Conservation (phyloP, 2,329 filamentous ascomycete genomes). For the Alternaria infectoria region DNA sequence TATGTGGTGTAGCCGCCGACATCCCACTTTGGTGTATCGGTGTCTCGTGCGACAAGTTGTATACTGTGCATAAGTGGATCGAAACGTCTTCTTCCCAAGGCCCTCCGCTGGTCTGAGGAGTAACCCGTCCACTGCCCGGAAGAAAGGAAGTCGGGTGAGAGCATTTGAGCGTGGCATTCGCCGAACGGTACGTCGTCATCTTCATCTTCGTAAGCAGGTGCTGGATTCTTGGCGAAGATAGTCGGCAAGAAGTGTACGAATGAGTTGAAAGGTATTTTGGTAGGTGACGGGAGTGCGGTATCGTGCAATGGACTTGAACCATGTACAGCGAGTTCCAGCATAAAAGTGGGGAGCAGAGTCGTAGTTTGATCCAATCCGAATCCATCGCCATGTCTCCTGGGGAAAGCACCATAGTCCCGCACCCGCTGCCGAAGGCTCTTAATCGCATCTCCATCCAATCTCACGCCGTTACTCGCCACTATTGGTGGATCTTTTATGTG, state of each 20-base stretch:
- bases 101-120: slow-evolving; percentile 19
- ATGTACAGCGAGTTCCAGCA: slow-evolving; percentile 9
- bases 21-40: background rate
- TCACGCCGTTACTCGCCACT: background rate
- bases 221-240: background rate
- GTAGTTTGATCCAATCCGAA: slow-evolving; percentile 15
- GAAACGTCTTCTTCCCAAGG: background rate
- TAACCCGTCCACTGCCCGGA: slow-evolving; percentile 26
- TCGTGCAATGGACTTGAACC: background rate
- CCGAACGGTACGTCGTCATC: slow-evolving; percentile 9
- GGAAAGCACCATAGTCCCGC: slow-evolving; percentile 5
- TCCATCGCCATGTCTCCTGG: background rate
- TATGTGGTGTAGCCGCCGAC: background rate
- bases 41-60: slow-evolving; percentile 5
- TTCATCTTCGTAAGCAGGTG: background rate
- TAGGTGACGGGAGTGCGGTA: slow-evolving; percentile 14
- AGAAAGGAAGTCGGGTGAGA: slow-evolving; percentile 15
- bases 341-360: slow-evolving; percentile 7
- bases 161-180: slow-evolving; percentile 28
- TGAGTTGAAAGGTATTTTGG: slow-evolving; percentile 14
- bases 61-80: slow-evolving; percentile 23
- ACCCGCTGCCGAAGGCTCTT: slow-evolving; percentile 9
- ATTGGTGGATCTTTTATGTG: background rate
- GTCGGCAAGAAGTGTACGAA: slow-evolving; percentile 26
- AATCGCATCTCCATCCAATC: background rate